Evolutionary conservation across 108 stramenopile species (phyloP), one percentile per base, ranked within the genome.

Genomic region (Skeletonema tropicum): DNA sequence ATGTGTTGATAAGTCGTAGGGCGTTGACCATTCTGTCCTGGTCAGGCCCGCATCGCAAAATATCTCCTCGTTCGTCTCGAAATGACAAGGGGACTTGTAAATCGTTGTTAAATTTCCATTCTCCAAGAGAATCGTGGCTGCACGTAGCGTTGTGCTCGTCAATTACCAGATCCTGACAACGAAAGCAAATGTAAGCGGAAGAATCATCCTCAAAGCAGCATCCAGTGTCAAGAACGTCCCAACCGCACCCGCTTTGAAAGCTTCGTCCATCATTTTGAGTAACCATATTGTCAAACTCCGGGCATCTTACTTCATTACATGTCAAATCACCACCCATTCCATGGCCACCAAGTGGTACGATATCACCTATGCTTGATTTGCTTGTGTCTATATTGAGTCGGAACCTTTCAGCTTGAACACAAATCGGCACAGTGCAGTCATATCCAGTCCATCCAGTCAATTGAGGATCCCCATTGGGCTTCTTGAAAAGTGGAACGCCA

Each of bases 391-490:
- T 78, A 74, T 92, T 89, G 48, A 82, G 76, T 23, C 75, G 65
- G 59, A 90, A 92, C 30, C 65, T 69, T 60, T 92, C 87, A 17
- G 88, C 89, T 70, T 93, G 92, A 5, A 89, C 89, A 77, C 95
- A 96, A 10, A 96, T 95, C 12, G 95, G 95, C 6, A 68, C 73
- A 48, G 39, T 61, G 59, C 82, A 86, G 68, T 96, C 93, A 58
- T 89, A 96, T 8, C 95, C 93, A 49, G 95, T 96, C 91, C 92
- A 96, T 4, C 95, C 95, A 6, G 94, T 95, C 71, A 80, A 29
- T 69, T 94, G 94, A 0, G 94, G 90, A 66, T 88, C 81, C 9
- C 91, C 95, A 59, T 90, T 78, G 1, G 85, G 85, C 45, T 89
- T 86, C 29, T 86, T 73, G 71, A 90, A 96, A 13, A 91, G 35